phyloP scores from a whole-genome alignment of 2,329 filamentous ascomycete genomes.

The Pseudogymnoascus sp. region DNA sequence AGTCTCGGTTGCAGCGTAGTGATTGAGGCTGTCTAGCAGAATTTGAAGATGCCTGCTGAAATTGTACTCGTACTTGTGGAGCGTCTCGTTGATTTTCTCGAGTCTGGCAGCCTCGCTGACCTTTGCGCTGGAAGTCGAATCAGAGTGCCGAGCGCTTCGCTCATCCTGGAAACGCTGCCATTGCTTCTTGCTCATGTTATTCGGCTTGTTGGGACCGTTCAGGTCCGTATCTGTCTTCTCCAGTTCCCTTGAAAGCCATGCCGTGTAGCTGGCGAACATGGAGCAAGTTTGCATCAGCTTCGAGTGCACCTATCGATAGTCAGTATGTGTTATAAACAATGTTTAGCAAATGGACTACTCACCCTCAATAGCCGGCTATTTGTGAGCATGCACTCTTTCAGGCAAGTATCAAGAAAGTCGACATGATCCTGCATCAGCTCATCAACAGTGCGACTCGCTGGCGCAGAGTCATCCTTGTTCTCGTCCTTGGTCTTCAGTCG shows the following conservation, averaged over 20 bases:
- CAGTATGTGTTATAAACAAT: neutral
- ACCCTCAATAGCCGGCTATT: conserved; percentile 91
- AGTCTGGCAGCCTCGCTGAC: conserved; percentile 21
- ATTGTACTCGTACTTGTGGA: conserved; percentile 87
- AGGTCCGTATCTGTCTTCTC: conserved; percentile 78
- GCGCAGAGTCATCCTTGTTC: conserved; percentile 29
- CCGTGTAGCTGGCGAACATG: conserved; percentile 86
- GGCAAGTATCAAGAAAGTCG: conserved; percentile 92
- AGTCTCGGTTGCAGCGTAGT: conserved; percentile 95
- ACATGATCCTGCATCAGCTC: conserved; percentile 99
- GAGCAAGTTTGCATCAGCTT: conserved; percentile 95
- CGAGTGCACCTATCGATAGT: conserved; percentile 69
- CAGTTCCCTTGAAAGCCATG: conserved; percentile 77
- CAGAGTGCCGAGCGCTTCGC: conserved; percentile 35
- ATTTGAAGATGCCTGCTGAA: conserved; percentile 91
- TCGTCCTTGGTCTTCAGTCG: conserved; percentile 60
- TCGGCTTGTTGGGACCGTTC: conserved; percentile 47
- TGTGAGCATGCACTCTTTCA: conserved; percentile 98
- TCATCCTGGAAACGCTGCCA: conserved; percentile 51
- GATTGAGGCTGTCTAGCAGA: conserved; percentile 87
- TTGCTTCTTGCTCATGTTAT: conserved; percentile 53
- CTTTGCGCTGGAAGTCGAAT: conserved; percentile 20
- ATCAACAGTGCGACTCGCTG: conserved; percentile 68
- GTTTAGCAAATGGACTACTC: conserved; percentile 28
- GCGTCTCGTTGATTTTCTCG: conserved; percentile 64